Conservation (phyloP, 2,329 filamentous ascomycete genomes). For the Knoxdaviesia capensis region DNA sequence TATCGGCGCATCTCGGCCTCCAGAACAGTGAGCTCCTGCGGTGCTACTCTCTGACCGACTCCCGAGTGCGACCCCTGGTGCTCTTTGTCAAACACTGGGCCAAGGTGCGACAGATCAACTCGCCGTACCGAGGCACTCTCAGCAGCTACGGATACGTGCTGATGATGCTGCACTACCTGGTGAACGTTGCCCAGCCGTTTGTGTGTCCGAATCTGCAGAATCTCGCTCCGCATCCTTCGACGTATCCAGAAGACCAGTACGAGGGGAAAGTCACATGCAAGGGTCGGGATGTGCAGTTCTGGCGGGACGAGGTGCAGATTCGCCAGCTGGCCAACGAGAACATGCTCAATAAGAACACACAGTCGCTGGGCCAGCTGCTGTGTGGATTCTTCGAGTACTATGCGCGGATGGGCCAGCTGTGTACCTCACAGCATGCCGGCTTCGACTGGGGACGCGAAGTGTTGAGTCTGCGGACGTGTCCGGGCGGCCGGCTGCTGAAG, state of each 20-base stretch:
- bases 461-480: conserved; percentile 48
- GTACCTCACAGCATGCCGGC: conserved; percentile 24
- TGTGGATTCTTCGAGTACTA: conserved; percentile 82
- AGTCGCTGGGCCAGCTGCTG: conserved; percentile 51
- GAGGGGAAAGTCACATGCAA: conserved; percentile 28
- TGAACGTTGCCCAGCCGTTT: conserved; percentile 63
- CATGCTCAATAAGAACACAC: conserved; percentile 44
- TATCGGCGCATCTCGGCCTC: conserved; percentile 62
- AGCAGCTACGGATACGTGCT: conserved; percentile 83
- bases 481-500: conserved; percentile 52
- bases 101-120: conserved; percentile 69
- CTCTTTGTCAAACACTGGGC: conserved; percentile 86
- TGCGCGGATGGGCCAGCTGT: conserved; percentile 37
- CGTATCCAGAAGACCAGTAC: conserved; percentile 8
- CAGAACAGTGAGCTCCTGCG: conserved; percentile 69
- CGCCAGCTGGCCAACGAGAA: conserved; percentile 33
- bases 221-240: conserved; percentile 23
- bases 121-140: conserved; percentile 65
- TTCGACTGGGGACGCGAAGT: conserved; percentile 73
- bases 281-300: conserved; percentile 57
- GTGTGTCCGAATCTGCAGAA: conserved; percentile 70
- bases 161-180: conserved; percentile 80
- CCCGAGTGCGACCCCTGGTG: conserved; percentile 57
- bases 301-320: conserved; percentile 55
- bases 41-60: conserved; percentile 65